A percentile compares a stretch with the other conserved stretches of the same genome.
Conservation (phyloP, 768 basidiomycete genomes). For the Guyanaporus albipodus region DNA sequence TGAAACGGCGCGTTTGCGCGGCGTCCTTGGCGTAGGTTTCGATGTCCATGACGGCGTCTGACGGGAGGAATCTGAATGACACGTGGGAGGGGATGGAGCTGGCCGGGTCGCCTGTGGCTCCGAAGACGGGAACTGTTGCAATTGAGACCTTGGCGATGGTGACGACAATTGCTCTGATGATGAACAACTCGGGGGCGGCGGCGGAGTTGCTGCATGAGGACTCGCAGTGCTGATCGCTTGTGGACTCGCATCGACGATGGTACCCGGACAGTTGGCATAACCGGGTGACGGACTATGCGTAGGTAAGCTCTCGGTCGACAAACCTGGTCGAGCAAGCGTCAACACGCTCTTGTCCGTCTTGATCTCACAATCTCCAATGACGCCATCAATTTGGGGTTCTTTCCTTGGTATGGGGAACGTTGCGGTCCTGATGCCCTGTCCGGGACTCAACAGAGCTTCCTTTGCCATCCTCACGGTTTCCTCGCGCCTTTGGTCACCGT, state of each 20-base stretch:
- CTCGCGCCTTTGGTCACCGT: constrained; percentile 20
- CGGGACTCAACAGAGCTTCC: constrained; percentile 21
- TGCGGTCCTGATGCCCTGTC: constrained; percentile 23
- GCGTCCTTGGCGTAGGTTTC: too few relatives aligned
- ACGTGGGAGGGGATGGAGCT: constrained; percentile 19
- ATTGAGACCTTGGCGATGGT: constrained; percentile 2
- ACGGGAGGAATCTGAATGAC: constrained; percentile 9
- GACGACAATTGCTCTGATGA: constrained; percentile 3
- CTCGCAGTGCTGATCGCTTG: constrained; percentile 4
- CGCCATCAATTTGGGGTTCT: constrained; percentile 1
- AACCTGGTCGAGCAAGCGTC: constrained; percentile 68
- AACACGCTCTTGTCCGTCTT: constrained; percentile 75
- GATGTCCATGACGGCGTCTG: too few relatives aligned
- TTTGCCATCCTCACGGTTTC: constrained; percentile 22
- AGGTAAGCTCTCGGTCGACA: constrained; percentile 70
- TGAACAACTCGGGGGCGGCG: background rate
- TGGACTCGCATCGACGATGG: background rate
- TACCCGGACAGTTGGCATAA: background rate
- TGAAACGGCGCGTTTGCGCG: constrained; percentile 23
- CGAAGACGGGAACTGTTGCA: constrained; percentile 14
- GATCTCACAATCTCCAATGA: background rate
- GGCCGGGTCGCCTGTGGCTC: constrained; percentile 24
- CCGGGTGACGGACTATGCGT: constrained; percentile 4
- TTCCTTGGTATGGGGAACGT: constrained; percentile 31
- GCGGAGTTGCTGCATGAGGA: too few relatives aligned